Evolutionary conservation across 2,329 filamentous ascomycete species (phyloP), one percentile per base, ranked within the genome.

Genomic region (Colletotrichum ledebouriae): DNA sequence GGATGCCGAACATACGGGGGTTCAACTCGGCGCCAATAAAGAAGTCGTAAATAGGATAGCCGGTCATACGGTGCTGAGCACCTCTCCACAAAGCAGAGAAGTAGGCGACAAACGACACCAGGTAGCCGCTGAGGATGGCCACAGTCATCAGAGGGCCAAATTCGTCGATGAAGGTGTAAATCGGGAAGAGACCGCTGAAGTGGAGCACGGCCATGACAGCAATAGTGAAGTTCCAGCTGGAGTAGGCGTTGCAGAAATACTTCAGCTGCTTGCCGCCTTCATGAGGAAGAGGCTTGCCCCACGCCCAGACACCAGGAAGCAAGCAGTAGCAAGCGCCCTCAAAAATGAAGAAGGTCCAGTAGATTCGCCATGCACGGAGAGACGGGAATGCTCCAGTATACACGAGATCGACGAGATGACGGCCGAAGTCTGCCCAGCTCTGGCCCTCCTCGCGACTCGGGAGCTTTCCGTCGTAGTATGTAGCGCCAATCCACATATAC

Each of bases 61-160:
- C 94, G 6, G 94, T 97, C 94, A 98, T 98, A 71, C 95, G 92
- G 80, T 98, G 94, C 76, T 96, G 87, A 57, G 90, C 90, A 63
- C 94, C 94, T 67, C 96, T 91, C 71, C 84, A 84, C 65, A 95
- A 80, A 37, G 95, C 94, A 15, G 94, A 97, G 77, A 94, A 85
- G 81, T 98, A 99, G 63, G 94, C 95, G 59, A 94, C 82, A 73
- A 95, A 86, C 71, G 91, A 90, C 73, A 97, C 93, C 46, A 95
- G 76, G 81, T 92, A 98, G 68, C 95, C 95, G 17, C 94, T 96
- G 71, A 97, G 79, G 76, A 99, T 98, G 70, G 95, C 94, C 11
- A 99, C 96, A 53, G 91, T 94, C 85, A 99, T 90, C 55, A 99
- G 84, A 46, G 94, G 91, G 2, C 96, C 97, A 72, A 99, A 99